Evolutionary conservation across 495 filamentous ascomycete species (phyloP), one percentile per base, ranked within the genome.

Genomic region (Bathelium albidoporum): DNA sequence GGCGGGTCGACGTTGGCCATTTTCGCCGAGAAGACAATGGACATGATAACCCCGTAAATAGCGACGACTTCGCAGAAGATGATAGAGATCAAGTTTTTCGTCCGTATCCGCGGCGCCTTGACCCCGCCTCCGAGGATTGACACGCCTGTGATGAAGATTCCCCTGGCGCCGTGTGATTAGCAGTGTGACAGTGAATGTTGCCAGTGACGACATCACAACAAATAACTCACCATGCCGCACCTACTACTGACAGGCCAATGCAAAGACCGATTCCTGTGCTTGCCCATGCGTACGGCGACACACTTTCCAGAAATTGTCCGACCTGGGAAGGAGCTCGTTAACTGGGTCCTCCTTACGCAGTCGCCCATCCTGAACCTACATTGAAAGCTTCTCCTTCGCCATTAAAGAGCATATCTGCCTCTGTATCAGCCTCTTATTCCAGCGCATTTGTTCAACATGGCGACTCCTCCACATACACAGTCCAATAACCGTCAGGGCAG

Each of bases 61-160:
- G 95, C 95, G 66, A 99, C 95, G 68, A 97, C 95, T 78, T 99
- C 95, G 79, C 95, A 99, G 82, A 99, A 99, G 79, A 99, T 97
- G 79, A 99, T 97, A 68, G 95, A 97, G 73, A 99, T 96, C 64
- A 99, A 75, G 78, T 97, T 99, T 85, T 99, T 99, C 60, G 95
- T 99, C 69, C 93, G 88, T 73, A 99, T 97, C 67, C 94, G 85
- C 22, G 94, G 95, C 31, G 95, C 94, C 70, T 87, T 89, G 73
- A 99, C 95, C 77, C 95, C 95, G 65, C 89, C 95, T 64, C 95
- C 95, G 66, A 99, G 81, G 73, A 99, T 99, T 59, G 92, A 96
- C n/a, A 92, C 95, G 69, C 95, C 95, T 12, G 94, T 97, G 60
- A 97, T 90, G 80, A 99, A 92, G 76, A 99, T 99, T 72, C 95